Evolutionary conservation across 1,284 basidiomycete species (phyloP).

Genomic region (Boletus nobilissimus): DNA sequence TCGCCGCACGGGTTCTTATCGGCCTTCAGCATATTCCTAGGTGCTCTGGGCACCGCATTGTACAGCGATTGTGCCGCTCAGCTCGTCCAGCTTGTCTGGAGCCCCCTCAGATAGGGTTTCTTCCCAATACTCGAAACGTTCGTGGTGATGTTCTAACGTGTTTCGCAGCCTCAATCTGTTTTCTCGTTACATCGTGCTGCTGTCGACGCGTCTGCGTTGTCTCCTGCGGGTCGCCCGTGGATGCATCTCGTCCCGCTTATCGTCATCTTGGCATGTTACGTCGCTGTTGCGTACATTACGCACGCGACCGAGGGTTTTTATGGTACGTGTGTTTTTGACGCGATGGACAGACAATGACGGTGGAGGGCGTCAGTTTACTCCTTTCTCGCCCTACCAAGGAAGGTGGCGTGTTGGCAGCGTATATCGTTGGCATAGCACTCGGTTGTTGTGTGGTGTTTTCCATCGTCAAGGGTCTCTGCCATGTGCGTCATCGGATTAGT

Average conservation of each 20-base stretch:
- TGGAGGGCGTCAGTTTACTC: slow-evolving; percentile 52
- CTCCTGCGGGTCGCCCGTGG: no score
- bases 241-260: slow-evolving; percentile 58
- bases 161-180: no score
- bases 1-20: no score
- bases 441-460: slow-evolving; percentile 60
- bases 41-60: no score
- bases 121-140: no score
- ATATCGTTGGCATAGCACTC: slow-evolving; percentile 64
- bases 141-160: no score
- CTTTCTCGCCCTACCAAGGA: slow-evolving; percentile 55
- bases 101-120: no score
- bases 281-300: slow-evolving; percentile 75
- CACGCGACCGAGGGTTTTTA: slow-evolving; percentile 68
- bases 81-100: no score
- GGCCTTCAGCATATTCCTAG: no score
- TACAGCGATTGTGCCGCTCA: no score
- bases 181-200: no score
- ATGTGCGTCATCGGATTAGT: slow-evolving; percentile 45
- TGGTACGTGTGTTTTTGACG: slow-evolving; percentile 53
- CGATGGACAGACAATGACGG: slow-evolving; percentile 9
- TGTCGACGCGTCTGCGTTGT: no score
- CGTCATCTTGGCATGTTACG: slow-evolving; percentile 63
- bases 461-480: slow-evolving; percentile 51
- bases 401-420: slow-evolving; percentile 53